Conservation (phyloP, 257 asterid species). For the Nicotiana otophora region DNA sequence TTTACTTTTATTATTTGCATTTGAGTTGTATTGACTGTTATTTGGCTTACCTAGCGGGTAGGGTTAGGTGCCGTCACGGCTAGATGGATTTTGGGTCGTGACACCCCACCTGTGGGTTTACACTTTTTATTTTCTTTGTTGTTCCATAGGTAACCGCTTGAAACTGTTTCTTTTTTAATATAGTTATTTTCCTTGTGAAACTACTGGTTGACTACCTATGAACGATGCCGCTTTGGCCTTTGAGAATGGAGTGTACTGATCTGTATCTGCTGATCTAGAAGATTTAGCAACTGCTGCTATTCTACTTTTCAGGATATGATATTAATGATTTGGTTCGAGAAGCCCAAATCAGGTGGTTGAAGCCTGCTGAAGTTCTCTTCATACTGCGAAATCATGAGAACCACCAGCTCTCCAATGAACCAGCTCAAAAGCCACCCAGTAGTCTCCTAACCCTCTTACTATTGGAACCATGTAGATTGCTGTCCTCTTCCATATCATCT, state of each 20-base stretch:
- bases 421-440: conserved; percentile 75
- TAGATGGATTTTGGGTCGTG: too few relatives aligned
- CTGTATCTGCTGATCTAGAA: conserved; percentile 2
- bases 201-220: background rate
- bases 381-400: conserved; percentile 65
- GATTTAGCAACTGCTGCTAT: conserved; percentile 4
- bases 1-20: too few relatives aligned
- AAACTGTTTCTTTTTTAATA: background rate
- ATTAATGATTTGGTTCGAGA: conserved; percentile 59
- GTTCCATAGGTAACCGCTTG: background rate
- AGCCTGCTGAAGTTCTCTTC: conserved; percentile 76
- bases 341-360: conserved; percentile 89
- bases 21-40: too few relatives aligned
- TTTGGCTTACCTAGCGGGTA: too few relatives aligned
- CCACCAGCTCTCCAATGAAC: conserved; percentile 61
- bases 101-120: too few relatives aligned
- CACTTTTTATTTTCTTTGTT: too few relatives aligned
- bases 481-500: conserved; percentile 9
- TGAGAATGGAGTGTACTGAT: background rate
- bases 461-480: background rate
- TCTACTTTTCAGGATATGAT: conserved; percentile 48
- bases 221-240: background rate
- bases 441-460: conserved; percentile 18
- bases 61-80: too few relatives aligned
- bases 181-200: background rate